phyloP scores from a whole-genome alignment of 116 monocot genomes.

The Iris pallida region DNA sequence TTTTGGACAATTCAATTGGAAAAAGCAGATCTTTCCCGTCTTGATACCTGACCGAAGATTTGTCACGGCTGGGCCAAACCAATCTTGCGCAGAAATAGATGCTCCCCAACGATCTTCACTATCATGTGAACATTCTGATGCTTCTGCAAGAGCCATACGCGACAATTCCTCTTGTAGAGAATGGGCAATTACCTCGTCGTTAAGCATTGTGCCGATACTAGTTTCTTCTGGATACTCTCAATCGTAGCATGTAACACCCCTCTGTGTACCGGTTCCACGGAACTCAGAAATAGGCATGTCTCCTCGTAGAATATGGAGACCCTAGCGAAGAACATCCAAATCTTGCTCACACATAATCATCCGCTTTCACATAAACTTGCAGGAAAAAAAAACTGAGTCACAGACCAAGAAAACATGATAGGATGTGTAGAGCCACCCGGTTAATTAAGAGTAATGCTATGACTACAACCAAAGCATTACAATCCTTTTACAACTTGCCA shows the following conservation, averaged over 20 bases:
- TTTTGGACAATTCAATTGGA: no score
- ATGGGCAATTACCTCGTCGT: constrained; percentile 53
- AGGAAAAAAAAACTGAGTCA: no score
- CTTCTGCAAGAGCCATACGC: constrained; percentile 59
- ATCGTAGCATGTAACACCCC: constrained; percentile 32
- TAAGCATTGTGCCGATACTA: constrained; percentile 31
- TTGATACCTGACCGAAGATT: constrained; percentile 11
- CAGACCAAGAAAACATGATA: no score
- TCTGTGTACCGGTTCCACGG: constrained; percentile 27
- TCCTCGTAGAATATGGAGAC: constrained; percentile 53
- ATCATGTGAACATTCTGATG: constrained; percentile 37
- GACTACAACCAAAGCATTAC: no score
- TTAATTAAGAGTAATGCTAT: no score
- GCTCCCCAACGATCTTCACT: constrained; percentile 48
- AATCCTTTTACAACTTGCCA: no score
- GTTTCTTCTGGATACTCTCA: constrained; percentile 34
- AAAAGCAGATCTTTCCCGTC: no score
- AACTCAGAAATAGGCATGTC: constrained; percentile 44
- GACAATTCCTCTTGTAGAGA: constrained; percentile 57
- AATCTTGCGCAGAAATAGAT: constrained; percentile 61
- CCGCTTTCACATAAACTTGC: no score
- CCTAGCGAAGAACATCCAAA: constrained; percentile 68
- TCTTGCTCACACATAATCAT: constrained; percentile 81
- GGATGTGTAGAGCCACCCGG: no score
- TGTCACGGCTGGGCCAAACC: constrained; percentile 41